These are phyloP conservation scores for Alternaria brassicae DNA, from an alignment of 2,329 filamentous ascomycete species.

Conservation along the genomic window DNA sequence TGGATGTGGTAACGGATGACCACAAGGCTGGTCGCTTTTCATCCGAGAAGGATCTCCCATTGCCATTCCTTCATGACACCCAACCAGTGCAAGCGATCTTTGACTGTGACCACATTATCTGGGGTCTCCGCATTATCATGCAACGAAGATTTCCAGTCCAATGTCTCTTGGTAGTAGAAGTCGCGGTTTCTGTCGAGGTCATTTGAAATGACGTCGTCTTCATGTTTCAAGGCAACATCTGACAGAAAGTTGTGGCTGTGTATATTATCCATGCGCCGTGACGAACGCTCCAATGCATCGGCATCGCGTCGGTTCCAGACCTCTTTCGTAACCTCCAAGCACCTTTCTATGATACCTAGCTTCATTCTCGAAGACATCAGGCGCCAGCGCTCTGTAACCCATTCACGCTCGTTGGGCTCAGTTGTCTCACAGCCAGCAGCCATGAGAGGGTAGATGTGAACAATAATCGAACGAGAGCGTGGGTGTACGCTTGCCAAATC, in stretches of 20 bases:
- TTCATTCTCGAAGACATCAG: constrained; percentile 68
- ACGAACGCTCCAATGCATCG: constrained; percentile 49
- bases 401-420: constrained; percentile 66
- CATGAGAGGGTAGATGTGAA: constrained; percentile 74
- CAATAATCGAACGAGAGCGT: constrained; percentile 68
- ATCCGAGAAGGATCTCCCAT: constrained; percentile 62
- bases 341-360: constrained; percentile 72
- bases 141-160: constrained; percentile 1
- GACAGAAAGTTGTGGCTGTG: constrained; percentile 17
- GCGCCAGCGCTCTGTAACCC: constrained; percentile 69
- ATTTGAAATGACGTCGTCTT: constrained; percentile 28
- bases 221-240: constrained; percentile 30
- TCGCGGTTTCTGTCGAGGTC: constrained; percentile 26
- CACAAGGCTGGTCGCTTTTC: neutral
- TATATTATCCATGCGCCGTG: neutral
- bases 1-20: neutral
- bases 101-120: constrained; percentile 68
- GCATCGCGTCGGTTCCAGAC: constrained; percentile 70
- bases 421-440: constrained; percentile 71
- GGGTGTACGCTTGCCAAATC: constrained; percentile 69
- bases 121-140: constrained; percentile 49
- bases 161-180: constrained; percentile 26
- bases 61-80: constrained; percentile 75
- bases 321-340: constrained; percentile 68
- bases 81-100: constrained; percentile 71